Percentiles rank a stretch among this genome's conserved stretches.
Evolutionary conservation across 371 early-diverging fungal genomes (phyloP).

Genomic region (Thermomucor indicae-seudaticae): DNA sequence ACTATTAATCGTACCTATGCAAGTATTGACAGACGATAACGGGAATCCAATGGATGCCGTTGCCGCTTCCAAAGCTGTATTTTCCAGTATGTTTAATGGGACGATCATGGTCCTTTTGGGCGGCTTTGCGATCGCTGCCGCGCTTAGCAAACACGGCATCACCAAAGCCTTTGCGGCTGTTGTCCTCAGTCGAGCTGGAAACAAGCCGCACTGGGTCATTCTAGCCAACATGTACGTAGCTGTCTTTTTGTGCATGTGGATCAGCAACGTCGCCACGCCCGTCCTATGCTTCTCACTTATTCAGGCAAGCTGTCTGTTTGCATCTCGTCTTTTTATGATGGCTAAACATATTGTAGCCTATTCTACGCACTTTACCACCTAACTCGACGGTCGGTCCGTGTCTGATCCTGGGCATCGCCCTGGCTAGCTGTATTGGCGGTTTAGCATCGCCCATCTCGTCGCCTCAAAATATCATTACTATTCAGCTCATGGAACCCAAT

Average conservation of each 20-base stretch:
- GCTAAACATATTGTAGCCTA: conserved; percentile 32
- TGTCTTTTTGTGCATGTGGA: conserved; percentile 76
- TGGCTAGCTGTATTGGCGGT: conserved; percentile 93
- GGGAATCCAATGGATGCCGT: conserved; percentile 49
- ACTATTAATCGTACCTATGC: conserved; percentile 62
- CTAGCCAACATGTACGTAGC: conserved; percentile 75
- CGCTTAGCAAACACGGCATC: conserved; percentile 58
- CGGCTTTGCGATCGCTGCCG: conserved; percentile 92
- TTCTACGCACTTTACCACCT: conserved; percentile 63
- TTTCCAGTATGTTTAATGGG: conserved; percentile 91
- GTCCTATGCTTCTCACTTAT: conserved; percentile 79
- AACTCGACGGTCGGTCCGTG: conserved; percentile 55
- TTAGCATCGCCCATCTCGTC: conserved; percentile 94
- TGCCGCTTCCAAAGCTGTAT: conserved; percentile 78
- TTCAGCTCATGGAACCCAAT: conserved; percentile 78
- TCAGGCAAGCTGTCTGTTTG: conserved; percentile 31
- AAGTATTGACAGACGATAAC: conserved; percentile 58
- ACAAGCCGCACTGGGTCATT: conserved; percentile 60
- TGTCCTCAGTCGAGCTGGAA: conserved; percentile 69
- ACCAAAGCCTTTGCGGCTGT: conserved; percentile 66
- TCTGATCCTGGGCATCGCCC: conserved; percentile 90
- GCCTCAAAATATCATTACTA: conserved; percentile 89
- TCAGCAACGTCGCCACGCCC: conserved; percentile 81
- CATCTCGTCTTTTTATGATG: not conserved
- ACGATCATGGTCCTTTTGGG: conserved; percentile 95